Percentiles rank a stretch among this genome's conserved stretches.
These are phyloP conservation scores for Kondoa malvinella DNA, from an alignment of 768 basidiomycete genomes.

Conservation along the genomic window DNA sequence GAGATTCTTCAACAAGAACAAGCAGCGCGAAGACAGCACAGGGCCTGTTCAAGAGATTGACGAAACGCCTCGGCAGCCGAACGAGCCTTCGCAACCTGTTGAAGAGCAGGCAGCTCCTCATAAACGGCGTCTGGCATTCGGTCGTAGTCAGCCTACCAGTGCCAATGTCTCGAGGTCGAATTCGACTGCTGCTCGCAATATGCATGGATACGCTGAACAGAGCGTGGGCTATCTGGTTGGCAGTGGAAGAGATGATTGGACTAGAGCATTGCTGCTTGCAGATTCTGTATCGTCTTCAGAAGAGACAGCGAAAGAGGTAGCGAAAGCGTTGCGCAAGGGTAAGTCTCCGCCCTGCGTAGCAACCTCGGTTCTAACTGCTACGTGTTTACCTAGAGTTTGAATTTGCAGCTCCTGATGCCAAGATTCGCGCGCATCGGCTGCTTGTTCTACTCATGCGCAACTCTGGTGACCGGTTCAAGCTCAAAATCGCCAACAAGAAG, in stretches of 20 bases:
- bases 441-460: conserved; percentile 2
- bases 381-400: not conserved
- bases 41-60: too few relatives aligned
- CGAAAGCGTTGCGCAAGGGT: not conserved
- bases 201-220: not conserved
- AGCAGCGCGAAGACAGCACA: too few relatives aligned
- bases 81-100: too few relatives aligned
- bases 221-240: not conserved
- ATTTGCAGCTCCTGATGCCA: not conserved
- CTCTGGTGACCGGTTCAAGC: not conserved
- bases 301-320: conserved; percentile 1
- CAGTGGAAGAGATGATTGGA: not conserved
- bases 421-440: conserved; percentile 1
- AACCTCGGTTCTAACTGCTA: not conserved
- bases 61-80: too few relatives aligned
- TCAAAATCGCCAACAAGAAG: conserved; percentile 3
- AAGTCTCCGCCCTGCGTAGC: not conserved
- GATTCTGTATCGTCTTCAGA: not conserved
- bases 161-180: too few relatives aligned
- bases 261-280: not conserved
- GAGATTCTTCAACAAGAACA: too few relatives aligned
- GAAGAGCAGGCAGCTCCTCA: too few relatives aligned
- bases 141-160: too few relatives aligned
- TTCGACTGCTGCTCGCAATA: too few relatives aligned
- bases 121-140: too few relatives aligned